Evolutionary conservation across 148 eudicot genomes (phyloP).

Genomic region (Agrostemma githago): DNA sequence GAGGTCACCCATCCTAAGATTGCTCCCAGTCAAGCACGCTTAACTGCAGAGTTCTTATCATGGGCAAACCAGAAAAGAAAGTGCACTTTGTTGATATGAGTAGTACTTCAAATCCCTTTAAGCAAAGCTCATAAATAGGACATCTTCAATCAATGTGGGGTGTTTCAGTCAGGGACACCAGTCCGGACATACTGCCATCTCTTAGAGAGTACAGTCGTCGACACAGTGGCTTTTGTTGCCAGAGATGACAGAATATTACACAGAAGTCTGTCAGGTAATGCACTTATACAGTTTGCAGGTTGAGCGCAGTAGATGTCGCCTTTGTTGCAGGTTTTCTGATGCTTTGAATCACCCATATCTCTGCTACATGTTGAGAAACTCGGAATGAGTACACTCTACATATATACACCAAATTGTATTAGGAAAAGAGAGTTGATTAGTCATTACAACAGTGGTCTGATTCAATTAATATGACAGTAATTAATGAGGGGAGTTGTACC

Average conservation of each 20-base stretch:
- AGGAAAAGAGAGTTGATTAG: not conserved
- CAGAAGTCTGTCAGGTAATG: not conserved
- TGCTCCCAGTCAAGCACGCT: no score
- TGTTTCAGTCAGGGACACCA: no score
- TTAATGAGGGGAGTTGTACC: not conserved
- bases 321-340: not conserved
- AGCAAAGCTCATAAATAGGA: no score
- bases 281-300: conserved; percentile 7
- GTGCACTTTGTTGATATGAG: no score
- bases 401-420: no score
- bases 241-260: not conserved
- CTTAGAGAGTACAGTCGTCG: conserved; percentile 4
- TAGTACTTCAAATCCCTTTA: no score
- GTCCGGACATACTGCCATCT: conserved; percentile 10
- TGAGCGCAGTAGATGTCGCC: not conserved
- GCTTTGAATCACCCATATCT: not conserved
- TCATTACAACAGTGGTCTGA: not conserved
- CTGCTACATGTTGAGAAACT: not conserved
- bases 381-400: not conserved
- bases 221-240: not conserved
- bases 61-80: no score
- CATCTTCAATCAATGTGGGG: no score
- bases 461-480: not conserved
- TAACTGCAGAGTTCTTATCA: no score
- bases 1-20: no score